Evolutionary conservation across 2,329 filamentous ascomycete species (phyloP), one percentile per base, ranked within the genome.

Genomic region (Passalora sequoiae): DNA sequence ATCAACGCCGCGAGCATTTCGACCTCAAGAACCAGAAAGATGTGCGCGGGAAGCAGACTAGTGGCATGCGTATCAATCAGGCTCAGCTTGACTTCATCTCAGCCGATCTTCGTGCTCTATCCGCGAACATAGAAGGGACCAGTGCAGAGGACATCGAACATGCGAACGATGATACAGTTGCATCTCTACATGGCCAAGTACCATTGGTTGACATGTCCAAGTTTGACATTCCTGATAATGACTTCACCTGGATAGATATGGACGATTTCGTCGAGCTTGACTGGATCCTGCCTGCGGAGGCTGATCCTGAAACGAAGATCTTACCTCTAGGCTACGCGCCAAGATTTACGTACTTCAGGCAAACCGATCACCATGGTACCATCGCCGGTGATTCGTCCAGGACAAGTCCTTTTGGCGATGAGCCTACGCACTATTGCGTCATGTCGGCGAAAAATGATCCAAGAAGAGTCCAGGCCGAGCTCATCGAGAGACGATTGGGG

Each of bases 241-340:
- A 98, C 60, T 82, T 89, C 55, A 89, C 84, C 43, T 98, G 92
- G 92, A 89, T 98, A 50, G 92, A 98, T 60, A 97, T 98, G 89
- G 92, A 98, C 61, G 92, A 98, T 63, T 98, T 98, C 66, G 89
- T 98, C 21, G 92, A 98, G 64, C 71, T 98, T 16, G 94, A 96
- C 62, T 97, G 91, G 91, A 89, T 95, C 41, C 69, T 96, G 17
- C 91, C 91, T 0, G 84, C 87, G 10, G 87, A 94, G 60, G 80
- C 84, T 22, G 94, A 95, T 54, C 89, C 91, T 1, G 84, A 94
- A 54, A 97, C 91, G 1, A 89, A 92, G 64, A 98, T 98, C 33
- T 68, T 98, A 41, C 94, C 94, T 0, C 75, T 98, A 6, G 89
- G 86, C 0, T 97, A 83, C 58, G 87, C 91, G 15, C 94, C 92